phyloP scores from a whole-genome alignment of 352 stramenopile genomes.

The Phytopythium chamaehyphon region DNA sequence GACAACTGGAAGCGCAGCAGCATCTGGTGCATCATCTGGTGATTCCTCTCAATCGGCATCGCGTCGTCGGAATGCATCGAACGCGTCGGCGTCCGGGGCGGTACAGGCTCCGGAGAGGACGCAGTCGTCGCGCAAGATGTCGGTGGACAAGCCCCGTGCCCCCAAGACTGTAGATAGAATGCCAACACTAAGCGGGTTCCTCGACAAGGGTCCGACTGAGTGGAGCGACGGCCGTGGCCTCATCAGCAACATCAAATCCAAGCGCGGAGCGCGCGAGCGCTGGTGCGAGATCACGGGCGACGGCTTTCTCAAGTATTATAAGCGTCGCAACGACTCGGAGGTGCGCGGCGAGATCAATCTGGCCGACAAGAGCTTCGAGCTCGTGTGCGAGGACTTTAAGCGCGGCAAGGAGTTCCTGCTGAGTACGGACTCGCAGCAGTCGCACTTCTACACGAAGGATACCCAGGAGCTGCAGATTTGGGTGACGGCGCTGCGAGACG shows the following conservation, averaged over 20 bases:
- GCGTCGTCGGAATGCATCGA: conserved; percentile 7
- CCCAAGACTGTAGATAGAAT: conserved; percentile 54
- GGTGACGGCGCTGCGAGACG: conserved; percentile 73
- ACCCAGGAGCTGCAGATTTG: conserved; percentile 68
- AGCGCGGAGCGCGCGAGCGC: conserved; percentile 77
- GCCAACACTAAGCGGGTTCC: conserved; percentile 67
- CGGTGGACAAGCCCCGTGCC: conserved; percentile 17
- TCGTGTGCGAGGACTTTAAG: conserved; percentile 74
- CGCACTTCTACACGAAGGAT: conserved; percentile 81
- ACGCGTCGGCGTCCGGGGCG: conserved; percentile 4
- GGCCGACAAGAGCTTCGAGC: conserved; percentile 71
- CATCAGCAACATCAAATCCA: conserved; percentile 83
- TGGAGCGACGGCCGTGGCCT: conserved; percentile 66
- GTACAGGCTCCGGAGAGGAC: conserved; percentile 6
- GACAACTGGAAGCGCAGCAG: conserved; percentile 7
- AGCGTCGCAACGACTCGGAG: conserved; percentile 77
- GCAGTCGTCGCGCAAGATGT: conserved; percentile 20
- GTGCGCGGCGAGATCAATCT: conserved; percentile 82
- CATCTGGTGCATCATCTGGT: conserved; percentile 1
- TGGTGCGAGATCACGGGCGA: conserved; percentile 79
- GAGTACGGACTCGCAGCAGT: conserved; percentile 79
- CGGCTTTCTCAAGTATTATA: conserved; percentile 83
- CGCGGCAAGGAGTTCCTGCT: conserved; percentile 77
- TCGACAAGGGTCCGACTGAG: conserved; percentile 86
- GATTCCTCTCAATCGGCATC: conserved; percentile 1